Percentiles rank a stretch among this genome's conserved stretches.
Conservation (phyloP, 1,139 yeast species). For the Suhomyces guaymorum region DNA sequence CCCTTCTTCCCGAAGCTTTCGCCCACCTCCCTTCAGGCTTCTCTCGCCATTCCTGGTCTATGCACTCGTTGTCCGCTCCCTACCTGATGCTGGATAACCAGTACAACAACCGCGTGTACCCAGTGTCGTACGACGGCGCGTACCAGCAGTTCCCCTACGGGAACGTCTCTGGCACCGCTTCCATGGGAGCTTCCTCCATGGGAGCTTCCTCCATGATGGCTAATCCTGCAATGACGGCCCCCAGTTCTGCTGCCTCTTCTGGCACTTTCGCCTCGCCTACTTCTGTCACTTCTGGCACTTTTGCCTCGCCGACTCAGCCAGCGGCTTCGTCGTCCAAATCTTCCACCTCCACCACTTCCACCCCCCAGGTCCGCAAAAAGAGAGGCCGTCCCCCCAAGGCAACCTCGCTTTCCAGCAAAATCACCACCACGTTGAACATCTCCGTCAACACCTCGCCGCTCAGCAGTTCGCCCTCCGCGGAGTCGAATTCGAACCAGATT, state of each 20-base stretch:
- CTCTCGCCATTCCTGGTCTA: not conserved
- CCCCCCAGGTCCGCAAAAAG: constrained; percentile 37
- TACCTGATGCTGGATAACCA: constrained; percentile 10
- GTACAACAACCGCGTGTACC: constrained; percentile 4
- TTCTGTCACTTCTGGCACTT: not conserved
- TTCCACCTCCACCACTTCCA: no score
- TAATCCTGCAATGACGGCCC: no score
- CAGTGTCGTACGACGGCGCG: no score
- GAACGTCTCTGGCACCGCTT: no score
- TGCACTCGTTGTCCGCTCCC: constrained; percentile 6
- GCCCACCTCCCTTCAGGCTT: not conserved
- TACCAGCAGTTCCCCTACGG: no score
- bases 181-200: no score
- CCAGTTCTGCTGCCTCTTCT: not conserved
- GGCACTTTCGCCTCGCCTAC: constrained; percentile 2
- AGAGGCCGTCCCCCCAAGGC: constrained; percentile 54
- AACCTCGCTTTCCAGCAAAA: constrained; percentile 39
- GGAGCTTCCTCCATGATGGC: no score
- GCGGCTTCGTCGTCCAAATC: no score
- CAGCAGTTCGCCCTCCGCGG: constrained; percentile 27
- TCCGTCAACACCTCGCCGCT: constrained; percentile 38
- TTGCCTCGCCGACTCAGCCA: no score
- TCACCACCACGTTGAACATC: constrained; percentile 47
- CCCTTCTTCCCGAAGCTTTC: no score
- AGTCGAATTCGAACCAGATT: constrained; percentile 37